These are phyloP conservation scores for Chrysosporium queenslandicum DNA, from an alignment of 2,329 filamentous ascomycete genomes.

Conservation along the genomic window DNA sequence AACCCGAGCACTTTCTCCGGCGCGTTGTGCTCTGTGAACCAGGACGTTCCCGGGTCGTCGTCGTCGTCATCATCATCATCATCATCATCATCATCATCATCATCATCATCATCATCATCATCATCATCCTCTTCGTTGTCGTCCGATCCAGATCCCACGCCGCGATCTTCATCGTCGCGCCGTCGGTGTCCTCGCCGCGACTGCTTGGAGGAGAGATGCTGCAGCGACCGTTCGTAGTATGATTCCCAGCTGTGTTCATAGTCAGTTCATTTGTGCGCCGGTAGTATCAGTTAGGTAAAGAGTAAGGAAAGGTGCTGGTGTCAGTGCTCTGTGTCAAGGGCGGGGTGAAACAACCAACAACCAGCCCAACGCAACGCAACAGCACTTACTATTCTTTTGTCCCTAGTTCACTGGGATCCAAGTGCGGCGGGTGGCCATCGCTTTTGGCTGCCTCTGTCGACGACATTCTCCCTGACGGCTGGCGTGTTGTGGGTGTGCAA, in stretches of 20 bases:
- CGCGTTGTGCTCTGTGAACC: conserved; percentile 91
- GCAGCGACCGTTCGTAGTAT: conserved; percentile 37
- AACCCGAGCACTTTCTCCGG: conserved; percentile 68
- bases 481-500: not conserved
- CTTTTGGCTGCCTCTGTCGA: not conserved
- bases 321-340: too few species aligned
- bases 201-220: conserved; percentile 29
- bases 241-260: conserved; percentile 52
- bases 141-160: not conserved
- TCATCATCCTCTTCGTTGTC: conserved; percentile 19
- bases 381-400: conserved; percentile 77
- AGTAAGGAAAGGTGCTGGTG: too few species aligned
- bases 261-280: too few species aligned
- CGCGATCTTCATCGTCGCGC: not conserved
- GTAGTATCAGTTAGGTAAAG: too few species aligned
- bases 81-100: conserved; percentile 29
- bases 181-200: conserved; percentile 6
- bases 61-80: conserved; percentile 62
- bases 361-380: not conserved
- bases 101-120: conserved; percentile 63
- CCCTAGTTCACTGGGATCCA: conserved; percentile 70
- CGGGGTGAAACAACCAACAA: too few species aligned
- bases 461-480: not conserved
- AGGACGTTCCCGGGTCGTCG: conserved; percentile 74
- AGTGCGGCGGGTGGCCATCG: conserved; percentile 47